These are phyloP conservation scores for Phaeomoniella chlamydospora DNA, from an alignment of 2,329 filamentous ascomycete genomes.

Conservation along the genomic window DNA sequence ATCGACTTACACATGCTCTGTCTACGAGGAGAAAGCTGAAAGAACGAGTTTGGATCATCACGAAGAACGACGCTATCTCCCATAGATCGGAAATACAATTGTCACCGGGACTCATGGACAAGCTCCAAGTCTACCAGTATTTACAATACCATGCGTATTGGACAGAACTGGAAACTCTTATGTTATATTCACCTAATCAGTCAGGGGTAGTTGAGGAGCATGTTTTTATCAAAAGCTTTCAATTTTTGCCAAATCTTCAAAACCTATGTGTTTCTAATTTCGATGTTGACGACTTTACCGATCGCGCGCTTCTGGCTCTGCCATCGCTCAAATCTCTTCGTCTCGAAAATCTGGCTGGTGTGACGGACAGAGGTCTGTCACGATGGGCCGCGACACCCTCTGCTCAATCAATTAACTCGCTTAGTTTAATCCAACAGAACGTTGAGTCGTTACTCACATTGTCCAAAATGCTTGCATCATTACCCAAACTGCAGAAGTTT, in stretches of 20 bases:
- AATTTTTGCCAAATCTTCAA: constrained; percentile 35
- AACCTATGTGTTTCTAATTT: constrained; percentile 42
- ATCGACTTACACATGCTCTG: constrained; percentile 39
- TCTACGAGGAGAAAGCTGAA: constrained; percentile 38
- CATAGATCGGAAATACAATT: constrained; percentile 19
- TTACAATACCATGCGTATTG: constrained; percentile 38
- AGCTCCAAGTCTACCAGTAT: constrained; percentile 35
- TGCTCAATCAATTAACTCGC: constrained; percentile 26
- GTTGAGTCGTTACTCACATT: constrained; percentile 36
- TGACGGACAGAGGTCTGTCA: constrained; percentile 40
- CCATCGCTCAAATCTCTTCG: constrained; percentile 37
- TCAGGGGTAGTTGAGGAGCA: constrained; percentile 36
- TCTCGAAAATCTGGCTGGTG: constrained; percentile 38
- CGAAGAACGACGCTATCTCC: constrained; percentile 24
- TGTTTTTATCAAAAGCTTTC: constrained; percentile 37
- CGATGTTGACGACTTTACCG: constrained; percentile 37
- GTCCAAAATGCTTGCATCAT: constrained; percentile 34
- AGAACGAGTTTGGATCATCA: constrained; percentile 42
- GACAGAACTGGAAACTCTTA: constrained; percentile 36
- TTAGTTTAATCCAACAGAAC: constrained; percentile 39
- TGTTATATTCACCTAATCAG: constrained; percentile 31
- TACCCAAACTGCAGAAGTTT: constrained; percentile 32
- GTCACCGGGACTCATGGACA: constrained; percentile 30
- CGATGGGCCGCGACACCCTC: constrained; percentile 33
- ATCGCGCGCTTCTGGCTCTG: constrained; percentile 34